Conservation (phyloP, 1,284 basidiomycete genomes). For the Rhodotorula sp. region DNA sequence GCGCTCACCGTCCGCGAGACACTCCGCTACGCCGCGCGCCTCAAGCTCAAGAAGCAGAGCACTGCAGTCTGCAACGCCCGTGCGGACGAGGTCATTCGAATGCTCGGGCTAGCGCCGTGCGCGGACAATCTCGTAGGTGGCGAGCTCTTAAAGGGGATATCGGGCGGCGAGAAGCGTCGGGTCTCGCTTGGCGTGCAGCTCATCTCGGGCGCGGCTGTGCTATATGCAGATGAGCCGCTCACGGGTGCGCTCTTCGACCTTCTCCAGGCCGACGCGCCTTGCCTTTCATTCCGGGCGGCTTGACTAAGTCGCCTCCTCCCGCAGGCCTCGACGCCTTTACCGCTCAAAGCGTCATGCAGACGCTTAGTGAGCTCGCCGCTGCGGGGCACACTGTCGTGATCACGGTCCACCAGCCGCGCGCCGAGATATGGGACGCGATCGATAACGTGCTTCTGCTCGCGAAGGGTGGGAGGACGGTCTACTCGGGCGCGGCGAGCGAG, state of each 20-base stretch:
- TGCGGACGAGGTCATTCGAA: slow-evolving; percentile 57
- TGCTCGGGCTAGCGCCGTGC: slow-evolving; percentile 59
- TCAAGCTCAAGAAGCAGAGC: slow-evolving; percentile 56
- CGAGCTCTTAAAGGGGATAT: slow-evolving; percentile 53
- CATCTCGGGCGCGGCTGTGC: slow-evolving; percentile 56
- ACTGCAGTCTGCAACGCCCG: slow-evolving; percentile 54
- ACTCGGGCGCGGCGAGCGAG: slow-evolving; percentile 47
- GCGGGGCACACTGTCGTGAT: slow-evolving; percentile 60
- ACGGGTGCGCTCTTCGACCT: slow-evolving; percentile 9
- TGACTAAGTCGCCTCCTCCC: too few species aligned
- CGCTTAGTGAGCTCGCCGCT: slow-evolving; percentile 56
- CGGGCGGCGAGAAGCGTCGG: slow-evolving; percentile 60
- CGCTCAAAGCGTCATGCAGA: slow-evolving; percentile 54
- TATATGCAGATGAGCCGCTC: slow-evolving; percentile 56
- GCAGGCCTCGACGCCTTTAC: slow-evolving; percentile 58
- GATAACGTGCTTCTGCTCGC: slow-evolving; percentile 59
- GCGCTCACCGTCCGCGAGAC: slow-evolving; percentile 57
- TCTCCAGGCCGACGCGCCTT: neutral
- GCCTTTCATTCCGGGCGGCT: neutral
- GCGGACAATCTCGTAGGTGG: slow-evolving; percentile 61
- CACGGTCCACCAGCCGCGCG: slow-evolving; percentile 59
- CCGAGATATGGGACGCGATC: slow-evolving; percentile 55
- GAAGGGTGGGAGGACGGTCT: slow-evolving; percentile 57
- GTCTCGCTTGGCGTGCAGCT: slow-evolving; percentile 59
- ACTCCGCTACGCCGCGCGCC: slow-evolving; percentile 57